Conservation (phyloP, 257 asterid species). For the Anisodus acutangulus region DNA sequence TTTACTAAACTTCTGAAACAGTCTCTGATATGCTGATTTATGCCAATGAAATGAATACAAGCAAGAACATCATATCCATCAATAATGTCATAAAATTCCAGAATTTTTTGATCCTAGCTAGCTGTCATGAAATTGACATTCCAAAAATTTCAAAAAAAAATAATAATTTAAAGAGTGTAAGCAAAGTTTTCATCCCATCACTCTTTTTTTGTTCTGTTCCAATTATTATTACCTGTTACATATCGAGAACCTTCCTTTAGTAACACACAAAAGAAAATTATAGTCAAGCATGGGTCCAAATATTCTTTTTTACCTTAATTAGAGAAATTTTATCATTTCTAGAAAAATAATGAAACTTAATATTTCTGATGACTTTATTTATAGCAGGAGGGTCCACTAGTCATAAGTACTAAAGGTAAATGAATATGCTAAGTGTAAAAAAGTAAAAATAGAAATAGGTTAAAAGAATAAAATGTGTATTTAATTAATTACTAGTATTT, state of each 20-base stretch:
- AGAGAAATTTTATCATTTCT: not conserved
- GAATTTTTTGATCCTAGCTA: not conserved
- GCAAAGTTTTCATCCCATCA: not conserved
- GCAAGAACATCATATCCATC: not conserved
- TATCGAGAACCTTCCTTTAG: not conserved
- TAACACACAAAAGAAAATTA: not conserved
- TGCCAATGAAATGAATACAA: not conserved
- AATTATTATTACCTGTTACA: slow-evolving; percentile 9
- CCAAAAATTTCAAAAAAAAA: not conserved
- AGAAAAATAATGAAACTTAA: not conserved
- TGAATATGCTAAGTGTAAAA: too few relatives aligned
- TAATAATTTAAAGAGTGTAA: not conserved
- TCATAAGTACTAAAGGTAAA: too few relatives aligned
- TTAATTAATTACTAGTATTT: too few relatives aligned
- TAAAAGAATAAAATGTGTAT: too few relatives aligned
- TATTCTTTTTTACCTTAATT: too few relatives aligned
- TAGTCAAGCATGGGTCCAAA: not conserved
- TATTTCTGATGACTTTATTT: too few relatives aligned
- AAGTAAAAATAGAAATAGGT: too few relatives aligned
- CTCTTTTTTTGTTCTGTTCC: not conserved
- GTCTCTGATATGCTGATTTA: too few relatives aligned
- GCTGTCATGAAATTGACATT: slow-evolving; percentile 46
- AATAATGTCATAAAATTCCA: slow-evolving; percentile 13
- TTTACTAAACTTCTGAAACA: too few relatives aligned
- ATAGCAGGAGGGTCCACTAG: too few relatives aligned